Base-by-base conservation (phyloP, 2,329 filamentous ascomycete species). In the Talaromyces sp. region DNA sequence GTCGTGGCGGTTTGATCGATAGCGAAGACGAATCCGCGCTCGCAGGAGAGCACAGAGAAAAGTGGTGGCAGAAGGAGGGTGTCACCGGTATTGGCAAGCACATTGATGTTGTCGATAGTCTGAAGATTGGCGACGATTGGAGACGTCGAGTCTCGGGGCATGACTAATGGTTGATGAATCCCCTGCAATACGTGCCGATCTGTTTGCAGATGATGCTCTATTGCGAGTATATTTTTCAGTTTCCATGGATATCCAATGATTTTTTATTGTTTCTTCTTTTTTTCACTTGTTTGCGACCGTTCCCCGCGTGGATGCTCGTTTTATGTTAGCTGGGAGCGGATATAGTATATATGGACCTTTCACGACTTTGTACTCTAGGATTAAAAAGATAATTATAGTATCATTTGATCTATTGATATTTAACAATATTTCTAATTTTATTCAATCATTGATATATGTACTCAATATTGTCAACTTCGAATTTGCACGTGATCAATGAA, bases 121-220 rank as follows among this genome's bases (percentile, higher is more conserved):
- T 88, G 65, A 83, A 91, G 56, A 84, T 96, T 19, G 88, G 89
- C 57, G 93, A 97, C 68, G 93, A 98, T 75, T 98, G 92, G 89
- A 83, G 84, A 64, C 86, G 90, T 71, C 84, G 93, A 63, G 86
- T 96, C 61, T 87, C 88, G 71, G 90, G 90, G 59, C 76, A 77
- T 66, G 82, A 84, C 67, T 84, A 74, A 73, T 56, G 57, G 56
- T 25, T 57, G 15, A 61, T 51, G 58, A 63, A 27, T 47, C 33
- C 39, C 39, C 65, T 62, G 65, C 70, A 65, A 68, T 66, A 65
- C 67, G 69, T 67, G 60, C 55, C 65, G 66, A 33, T 60, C 61
- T 59, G 19, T 49, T 63, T 63, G 55, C 63, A 62, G 70, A 67
- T 68, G 55, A 49, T 58, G 60, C 39, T 11, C 33, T 52, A 42